Conservation (phyloP, 2,329 filamentous ascomycete genomes). For the Magnaporthales sp. region DNA sequence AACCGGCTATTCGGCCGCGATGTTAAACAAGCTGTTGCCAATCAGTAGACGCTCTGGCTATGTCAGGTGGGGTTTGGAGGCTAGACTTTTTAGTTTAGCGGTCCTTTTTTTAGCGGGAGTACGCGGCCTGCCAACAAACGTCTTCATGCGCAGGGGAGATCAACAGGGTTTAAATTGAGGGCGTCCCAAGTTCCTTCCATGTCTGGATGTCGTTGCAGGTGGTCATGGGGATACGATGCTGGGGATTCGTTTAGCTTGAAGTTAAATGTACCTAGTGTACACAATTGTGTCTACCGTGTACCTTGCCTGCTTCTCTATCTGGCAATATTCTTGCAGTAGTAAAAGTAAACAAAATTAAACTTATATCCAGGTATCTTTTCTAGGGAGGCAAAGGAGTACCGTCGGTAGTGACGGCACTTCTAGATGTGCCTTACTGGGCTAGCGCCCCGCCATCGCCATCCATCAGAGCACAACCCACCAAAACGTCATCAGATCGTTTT, state of each 20-base stretch:
- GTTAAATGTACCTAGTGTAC: too few relatives aligned
- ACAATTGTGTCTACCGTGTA: too few relatives aligned
- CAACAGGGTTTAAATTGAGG: not conserved
- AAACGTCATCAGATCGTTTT: not conserved
- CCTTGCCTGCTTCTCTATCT: too few relatives aligned
- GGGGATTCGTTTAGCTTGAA: not conserved
- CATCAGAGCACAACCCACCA: not conserved
- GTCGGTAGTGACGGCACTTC: not conserved
- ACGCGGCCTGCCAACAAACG: not conserved
- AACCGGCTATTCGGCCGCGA: not conserved
- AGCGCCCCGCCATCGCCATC: not conserved
- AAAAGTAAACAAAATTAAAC: too few relatives aligned
- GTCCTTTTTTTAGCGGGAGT: not conserved
- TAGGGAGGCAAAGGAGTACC: too few relatives aligned
- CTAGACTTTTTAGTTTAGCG: not conserved
- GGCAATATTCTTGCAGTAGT: not conserved
- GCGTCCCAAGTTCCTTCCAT: not conserved
- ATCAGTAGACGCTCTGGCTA: not conserved
- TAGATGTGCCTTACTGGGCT: not conserved
- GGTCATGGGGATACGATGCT: not conserved
- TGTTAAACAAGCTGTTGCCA: not conserved
- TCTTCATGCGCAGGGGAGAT: not conserved
- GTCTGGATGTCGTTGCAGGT: too few relatives aligned
- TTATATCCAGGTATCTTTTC: too few relatives aligned
- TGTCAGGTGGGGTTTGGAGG: not conserved